Evolutionary conservation across 2,329 filamentous ascomycete genomes (phyloP), one percentile per base, ranked within the genome.

Genomic region (Aspergillus brunneoviolaceus): DNA sequence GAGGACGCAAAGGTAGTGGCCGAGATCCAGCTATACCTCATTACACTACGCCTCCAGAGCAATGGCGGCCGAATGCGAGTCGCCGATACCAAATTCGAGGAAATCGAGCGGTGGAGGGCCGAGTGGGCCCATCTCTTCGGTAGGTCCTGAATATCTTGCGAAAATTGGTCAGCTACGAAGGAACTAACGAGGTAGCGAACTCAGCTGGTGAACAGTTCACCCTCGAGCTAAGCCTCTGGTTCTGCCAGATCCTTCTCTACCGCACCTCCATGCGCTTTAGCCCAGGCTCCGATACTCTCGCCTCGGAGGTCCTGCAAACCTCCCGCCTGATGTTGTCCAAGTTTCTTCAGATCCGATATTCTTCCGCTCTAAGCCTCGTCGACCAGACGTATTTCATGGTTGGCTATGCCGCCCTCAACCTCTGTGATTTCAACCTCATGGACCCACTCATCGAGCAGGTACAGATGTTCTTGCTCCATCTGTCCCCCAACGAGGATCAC

Each of bases 231-330:
- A 71, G 69, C 58, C 63, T 74, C 51, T 72, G 69, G 70, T 75
- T 73, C 62, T 74, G 71, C 53, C 70, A 75, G 53, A 68, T 74
- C n/a, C 70, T 75, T 23, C 69, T 75, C 3, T 65, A 74, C 59
- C 65, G 72, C 21, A 74, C 71, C 5, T 68, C 71, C 7, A 60
- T 70, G 47, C 63, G 68, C 29, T 60, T 70, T 33, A 70, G 69
- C 55, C 60, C 65, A 1, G 67, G 72, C 9, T 63, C 64, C 6
- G 69, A 73, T 39, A 63, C 63, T 25, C 68, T 73, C 3, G 29
- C 66, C 2, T 58, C 69, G 4, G 71, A 73, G 54, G 68, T 73
- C 21, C 63, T 72, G 61, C 67, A 68, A 48, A 70, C 65, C 10
- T 67, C 72, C 25, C 69, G 72, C 12, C 65, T 72, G 51, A 73